Conservation (phyloP, 1,284 basidiomycete genomes). For the Cutaneotrichosporon cyanovorans region DNA sequence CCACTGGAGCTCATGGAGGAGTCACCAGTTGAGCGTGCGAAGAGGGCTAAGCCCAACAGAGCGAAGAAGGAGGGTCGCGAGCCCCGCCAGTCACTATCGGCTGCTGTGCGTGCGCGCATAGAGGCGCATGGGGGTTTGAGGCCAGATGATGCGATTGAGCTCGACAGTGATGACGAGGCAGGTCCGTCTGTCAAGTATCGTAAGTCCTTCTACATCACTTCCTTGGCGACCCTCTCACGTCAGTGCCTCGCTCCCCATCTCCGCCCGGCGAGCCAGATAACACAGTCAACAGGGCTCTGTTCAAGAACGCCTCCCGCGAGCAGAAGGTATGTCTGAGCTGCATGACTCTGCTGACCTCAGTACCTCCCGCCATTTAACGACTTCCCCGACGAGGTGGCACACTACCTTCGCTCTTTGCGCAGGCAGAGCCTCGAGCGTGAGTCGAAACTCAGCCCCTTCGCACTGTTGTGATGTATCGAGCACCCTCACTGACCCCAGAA, state of each 20-base stretch:
- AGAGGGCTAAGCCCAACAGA: slow-evolving; percentile 9
- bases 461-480: no score
- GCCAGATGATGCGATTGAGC: slow-evolving; percentile 6
- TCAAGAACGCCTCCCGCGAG: slow-evolving; percentile 25
- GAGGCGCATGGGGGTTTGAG: not conserved
- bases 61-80: slow-evolving; percentile 15
- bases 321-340: slow-evolving; percentile 5
- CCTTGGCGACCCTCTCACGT: not conserved
- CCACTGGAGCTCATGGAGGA: slow-evolving; percentile 62
- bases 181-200: not conserved
- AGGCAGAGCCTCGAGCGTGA: slow-evolving; percentile 22
- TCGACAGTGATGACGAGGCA: slow-evolving; percentile 18
- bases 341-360: not conserved
- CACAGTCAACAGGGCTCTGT: slow-evolving; percentile 24
- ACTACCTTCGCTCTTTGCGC: slow-evolving; percentile 19
- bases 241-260: slow-evolving; percentile 12
- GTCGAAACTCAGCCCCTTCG: slow-evolving; percentile 2
- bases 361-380: slow-evolving; percentile 30
- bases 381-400: slow-evolving; percentile 25
- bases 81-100: slow-evolving; percentile 12
- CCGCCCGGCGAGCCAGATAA: not conserved
- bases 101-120: slow-evolving; percentile 4
- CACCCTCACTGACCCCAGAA: slow-evolving; percentile 19
- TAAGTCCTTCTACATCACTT: no score
- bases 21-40: slow-evolving; percentile 10